phyloP scores from a whole-genome alignment of 1,139 yeast species.

The Magnusiomyces paraingens region DNA sequence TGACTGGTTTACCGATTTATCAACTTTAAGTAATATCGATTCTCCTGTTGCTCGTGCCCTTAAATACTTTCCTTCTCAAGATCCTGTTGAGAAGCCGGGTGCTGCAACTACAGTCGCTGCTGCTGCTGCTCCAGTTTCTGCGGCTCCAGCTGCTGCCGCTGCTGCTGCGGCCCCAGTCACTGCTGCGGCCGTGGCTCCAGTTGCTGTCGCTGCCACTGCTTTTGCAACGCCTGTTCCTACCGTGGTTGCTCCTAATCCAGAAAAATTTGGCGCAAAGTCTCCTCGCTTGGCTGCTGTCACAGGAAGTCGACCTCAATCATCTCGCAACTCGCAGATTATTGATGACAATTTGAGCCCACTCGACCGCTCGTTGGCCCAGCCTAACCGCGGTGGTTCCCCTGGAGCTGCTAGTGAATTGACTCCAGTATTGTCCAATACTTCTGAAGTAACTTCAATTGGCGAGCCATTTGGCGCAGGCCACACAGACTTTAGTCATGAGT shows the following conservation, averaged over 20 bases:
- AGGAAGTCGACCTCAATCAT: too few relatives aligned
- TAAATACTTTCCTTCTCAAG: constrained; percentile 18
- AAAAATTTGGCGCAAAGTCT: constrained; percentile 59
- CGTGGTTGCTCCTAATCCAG: constrained; percentile 25
- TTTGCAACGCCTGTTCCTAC: too few relatives aligned
- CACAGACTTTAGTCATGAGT: constrained; percentile 6
- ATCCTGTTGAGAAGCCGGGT: constrained; percentile 8
- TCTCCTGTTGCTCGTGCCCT: constrained; percentile 30
- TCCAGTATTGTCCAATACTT: constrained; percentile 27
- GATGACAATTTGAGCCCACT: constrained; percentile 11
- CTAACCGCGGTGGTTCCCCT: constrained; percentile 13
- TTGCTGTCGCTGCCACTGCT: constrained; percentile 14
- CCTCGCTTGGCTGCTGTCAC: neutral
- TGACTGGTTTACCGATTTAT: constrained; percentile 77
- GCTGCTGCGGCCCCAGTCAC: too few relatives aligned
- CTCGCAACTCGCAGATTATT: neutral
- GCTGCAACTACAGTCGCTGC: constrained; percentile 19
- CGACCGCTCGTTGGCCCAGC: constrained; percentile 5
- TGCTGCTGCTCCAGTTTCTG: constrained; percentile 24
- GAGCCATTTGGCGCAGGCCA: constrained; percentile 25
- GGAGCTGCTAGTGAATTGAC: constrained; percentile 14
- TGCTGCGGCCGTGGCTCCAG: constrained; percentile 5
- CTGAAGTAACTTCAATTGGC: constrained; percentile 29
- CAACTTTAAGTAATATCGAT: constrained; percentile 52
- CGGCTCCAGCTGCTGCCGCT: constrained; percentile 19